phyloP scores from a whole-genome alignment of 352 stramenopile species.

The Pythium utonaiense region DNA sequence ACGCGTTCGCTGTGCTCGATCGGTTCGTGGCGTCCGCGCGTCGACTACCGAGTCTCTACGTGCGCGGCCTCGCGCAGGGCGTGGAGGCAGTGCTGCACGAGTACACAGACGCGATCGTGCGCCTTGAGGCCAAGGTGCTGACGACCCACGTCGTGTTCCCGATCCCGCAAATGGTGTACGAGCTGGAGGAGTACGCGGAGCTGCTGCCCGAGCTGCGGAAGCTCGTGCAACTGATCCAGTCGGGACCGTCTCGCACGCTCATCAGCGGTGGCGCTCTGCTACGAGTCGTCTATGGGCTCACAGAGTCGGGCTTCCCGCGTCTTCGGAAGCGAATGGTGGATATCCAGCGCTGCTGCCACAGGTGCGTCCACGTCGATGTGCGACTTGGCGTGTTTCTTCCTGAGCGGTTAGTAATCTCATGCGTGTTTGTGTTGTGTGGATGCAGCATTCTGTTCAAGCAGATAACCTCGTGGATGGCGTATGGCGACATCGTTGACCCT shows the following conservation, averaged over 20 bases:
- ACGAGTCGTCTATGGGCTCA: conserved; percentile 37
- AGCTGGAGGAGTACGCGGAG: conserved; percentile 61
- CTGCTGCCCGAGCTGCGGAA: conserved; percentile 54
- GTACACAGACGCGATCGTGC: conserved; percentile 51
- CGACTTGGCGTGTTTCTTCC: too few relatives aligned
- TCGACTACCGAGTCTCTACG: conserved; percentile 44
- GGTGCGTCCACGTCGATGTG: conserved; percentile 25
- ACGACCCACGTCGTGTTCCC: conserved; percentile 41
- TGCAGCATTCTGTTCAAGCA: conserved; percentile 70
- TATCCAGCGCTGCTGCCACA: conserved; percentile 48
- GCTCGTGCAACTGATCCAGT: conserved; percentile 41
- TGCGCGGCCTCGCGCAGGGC: conserved; percentile 53
- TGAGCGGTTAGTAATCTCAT: too few relatives aligned
- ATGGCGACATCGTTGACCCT: conserved; percentile 66
- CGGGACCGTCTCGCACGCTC: conserved; percentile 3
- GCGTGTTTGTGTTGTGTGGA: too few relatives aligned
- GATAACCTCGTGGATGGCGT: conserved; percentile 80
- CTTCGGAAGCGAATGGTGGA: conserved; percentile 52
- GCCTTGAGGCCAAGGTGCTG: conserved; percentile 54
- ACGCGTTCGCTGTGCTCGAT: conserved; percentile 44
- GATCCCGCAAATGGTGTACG: conserved; percentile 59
- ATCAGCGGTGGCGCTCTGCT: conserved; percentile 41
- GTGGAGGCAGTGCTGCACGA: conserved; percentile 45
- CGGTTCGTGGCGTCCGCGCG: conserved; percentile 34
- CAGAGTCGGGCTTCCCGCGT: conserved; percentile 54